Evolutionary conservation across 2,329 filamentous ascomycete species (phyloP), one percentile per base, ranked within the genome.

Genomic region (Calonectria honghensis): DNA sequence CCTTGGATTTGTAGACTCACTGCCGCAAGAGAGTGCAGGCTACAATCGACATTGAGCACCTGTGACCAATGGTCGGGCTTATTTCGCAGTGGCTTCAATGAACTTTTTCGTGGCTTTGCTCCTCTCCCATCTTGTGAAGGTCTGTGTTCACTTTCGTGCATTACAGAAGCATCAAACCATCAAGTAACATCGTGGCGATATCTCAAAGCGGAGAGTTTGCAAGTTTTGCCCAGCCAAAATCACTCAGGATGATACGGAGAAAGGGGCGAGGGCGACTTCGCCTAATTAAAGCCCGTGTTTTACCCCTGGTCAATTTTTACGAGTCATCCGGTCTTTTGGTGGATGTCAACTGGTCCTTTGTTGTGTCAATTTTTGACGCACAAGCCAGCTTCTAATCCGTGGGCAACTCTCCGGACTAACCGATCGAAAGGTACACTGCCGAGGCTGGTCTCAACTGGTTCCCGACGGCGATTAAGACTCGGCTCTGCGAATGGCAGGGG

Each of bases 341-440:
- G 32, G 32, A 61, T 61, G n/a, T 61, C 57, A 37, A 39, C 35
- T 18, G n/a, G 35, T 61, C 57, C 16, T 37, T 27, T 37, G 3
- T 39, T 24, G 35, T 61, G 32, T 18, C 24, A 14, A 39, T n/a
- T 29, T 24, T 18, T 18, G 6, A 16, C 35, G n/a, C 35, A 37
- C 54, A 6, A 27, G 35, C 54, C 57, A 39, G 3, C 6, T 18
- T 29, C n/a, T 20, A 39, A 41, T 61, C 57, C 57, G 57, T 61
- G 57, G 11, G 57, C 11, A 14, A 9, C 57, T 29, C 14, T n/a
- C 35, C 54, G 32, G 54, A 37, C n/a, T 39, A n/a, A 35, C 54
- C 54, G 54, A 61, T 39, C 32, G 54, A 39, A 61, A 24, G 54
- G 32, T 24, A 61, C 18, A 24, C n/a, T 27, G 54, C 32, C 32